Conservation (phyloP, 495 filamentous ascomycete genomes). For the Tuber calosporum region DNA sequence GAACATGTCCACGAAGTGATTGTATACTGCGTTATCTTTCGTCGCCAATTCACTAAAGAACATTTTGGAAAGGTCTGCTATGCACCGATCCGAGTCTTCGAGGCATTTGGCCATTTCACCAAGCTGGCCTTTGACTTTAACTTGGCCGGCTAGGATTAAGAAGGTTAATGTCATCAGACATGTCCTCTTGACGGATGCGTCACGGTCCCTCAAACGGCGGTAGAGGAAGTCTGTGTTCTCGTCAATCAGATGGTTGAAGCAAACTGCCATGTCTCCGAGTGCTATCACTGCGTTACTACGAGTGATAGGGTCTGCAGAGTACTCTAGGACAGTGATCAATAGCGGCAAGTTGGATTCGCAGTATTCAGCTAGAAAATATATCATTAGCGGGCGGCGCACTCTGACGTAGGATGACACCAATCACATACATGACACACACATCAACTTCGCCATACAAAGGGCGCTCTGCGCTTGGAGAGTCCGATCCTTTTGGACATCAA, state of each 20-base stretch:
- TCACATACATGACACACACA: conserved; percentile 67
- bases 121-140: conserved; percentile 99
- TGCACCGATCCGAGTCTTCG: conserved; percentile 87
- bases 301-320: conserved; percentile 78
- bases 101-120: conserved; percentile 99
- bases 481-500: conserved; percentile 50
- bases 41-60: conserved; percentile 96
- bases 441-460: conserved; percentile 93
- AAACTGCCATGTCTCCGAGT: conserved; percentile 96
- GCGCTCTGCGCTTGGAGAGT: conserved; percentile 88
- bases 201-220: conserved; percentile 77
- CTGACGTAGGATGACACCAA: not conserved
- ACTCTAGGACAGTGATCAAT: conserved; percentile 95
- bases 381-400: not conserved
- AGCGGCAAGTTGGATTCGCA: conserved; percentile 89
- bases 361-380: conserved; percentile 56
- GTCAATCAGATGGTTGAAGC: conserved; percentile 98
- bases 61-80: conserved; percentile 89
- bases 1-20: conserved; percentile 99
- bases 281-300: conserved; percentile 95
- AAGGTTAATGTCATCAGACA: conserved; percentile 99
- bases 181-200: conserved; percentile 86
- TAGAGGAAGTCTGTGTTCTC: conserved; percentile 99
- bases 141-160: conserved; percentile 91
- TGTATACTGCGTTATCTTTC: conserved; percentile 98